phyloP scores from a whole-genome alignment of 768 basidiomycete species.

The Leccinellum rugosiceps region DNA sequence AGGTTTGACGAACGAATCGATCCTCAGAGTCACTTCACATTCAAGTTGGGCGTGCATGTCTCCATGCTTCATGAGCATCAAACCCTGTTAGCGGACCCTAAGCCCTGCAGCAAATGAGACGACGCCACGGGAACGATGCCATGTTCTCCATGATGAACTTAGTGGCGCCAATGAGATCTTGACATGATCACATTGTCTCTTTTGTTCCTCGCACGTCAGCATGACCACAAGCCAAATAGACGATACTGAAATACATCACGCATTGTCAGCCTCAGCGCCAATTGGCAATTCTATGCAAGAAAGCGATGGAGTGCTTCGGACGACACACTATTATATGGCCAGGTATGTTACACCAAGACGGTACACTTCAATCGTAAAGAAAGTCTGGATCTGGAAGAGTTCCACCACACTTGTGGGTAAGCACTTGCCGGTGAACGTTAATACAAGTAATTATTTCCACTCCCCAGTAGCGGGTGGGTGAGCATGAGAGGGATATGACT shows the following conservation, averaged over 20 bases:
- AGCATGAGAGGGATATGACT: neutral
- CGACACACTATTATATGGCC: neutral
- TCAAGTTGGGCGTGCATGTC: neutral
- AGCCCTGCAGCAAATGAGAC: conserved; percentile 56
- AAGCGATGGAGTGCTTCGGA: neutral
- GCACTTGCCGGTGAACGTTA: too few species aligned
- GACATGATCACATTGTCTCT: conserved; percentile 80
- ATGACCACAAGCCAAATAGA: neutral
- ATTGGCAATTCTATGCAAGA: conserved; percentile 53
- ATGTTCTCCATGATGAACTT: conserved; percentile 62
- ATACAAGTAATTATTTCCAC: neutral
- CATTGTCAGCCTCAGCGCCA: conserved; percentile 68
- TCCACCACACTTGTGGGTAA: neutral
- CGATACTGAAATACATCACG: conserved; percentile 65
- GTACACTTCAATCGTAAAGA: neutral
- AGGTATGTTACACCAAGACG: neutral
- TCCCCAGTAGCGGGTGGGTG: neutral
- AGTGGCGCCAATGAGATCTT: conserved; percentile 71
- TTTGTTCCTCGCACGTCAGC: conserved; percentile 29
- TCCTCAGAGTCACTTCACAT: neutral
- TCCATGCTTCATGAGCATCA: conserved; percentile 47
- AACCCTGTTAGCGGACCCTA: conserved; percentile 66
- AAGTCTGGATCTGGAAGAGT: neutral
- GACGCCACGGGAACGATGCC: conserved; percentile 69
- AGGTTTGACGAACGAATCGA: neutral